phyloP scores from a whole-genome alignment of 805 yeast genomes.

The Candida dajiaensis region DNA sequence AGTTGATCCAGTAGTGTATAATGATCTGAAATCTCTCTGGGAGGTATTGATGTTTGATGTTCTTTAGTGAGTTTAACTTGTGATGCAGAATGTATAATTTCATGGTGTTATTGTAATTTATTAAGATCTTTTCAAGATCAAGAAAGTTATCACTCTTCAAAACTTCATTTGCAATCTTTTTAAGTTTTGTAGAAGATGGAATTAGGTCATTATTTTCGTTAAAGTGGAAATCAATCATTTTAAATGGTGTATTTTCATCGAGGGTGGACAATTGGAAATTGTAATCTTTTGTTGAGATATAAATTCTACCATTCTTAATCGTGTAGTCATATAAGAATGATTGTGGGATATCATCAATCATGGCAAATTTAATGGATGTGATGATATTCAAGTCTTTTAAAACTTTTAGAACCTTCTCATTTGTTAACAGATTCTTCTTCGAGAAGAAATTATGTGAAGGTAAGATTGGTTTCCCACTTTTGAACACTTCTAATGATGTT shows the following conservation, averaged over 20 bases:
- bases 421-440: conserved; percentile 41
- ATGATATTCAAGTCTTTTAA: conserved; percentile 66
- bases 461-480: conserved; percentile 69
- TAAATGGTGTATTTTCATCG: conserved; percentile 63
- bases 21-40: conserved; percentile 48
- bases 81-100: conserved; percentile 55
- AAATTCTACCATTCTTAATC: conserved; percentile 72
- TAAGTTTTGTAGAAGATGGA: conserved; percentile 33
- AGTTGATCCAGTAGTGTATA: conserved; percentile 60
- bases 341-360: conserved; percentile 53
- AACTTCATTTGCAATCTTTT: conserved; percentile 47
- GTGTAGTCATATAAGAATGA: conserved; percentile 51
- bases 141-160: conserved; percentile 40
- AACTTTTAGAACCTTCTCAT: conserved; percentile 52
- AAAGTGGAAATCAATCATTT: conserved; percentile 71
- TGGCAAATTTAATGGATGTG: conserved; percentile 69
- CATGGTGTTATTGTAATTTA: conserved; percentile 55
- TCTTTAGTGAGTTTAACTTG: conserved; percentile 47
- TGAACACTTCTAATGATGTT: conserved; percentile 82
- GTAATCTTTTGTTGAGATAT: conserved; percentile 54
- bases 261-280: conserved; percentile 75
- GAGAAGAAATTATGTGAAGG: conserved; percentile 53
- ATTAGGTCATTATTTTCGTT: conserved; percentile 10
- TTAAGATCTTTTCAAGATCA: conserved; percentile 52
- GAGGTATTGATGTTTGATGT: conserved; percentile 51